phyloP scores from a whole-genome alignment of 805 yeast species.

The Suhomyces kilbournensis region DNA sequence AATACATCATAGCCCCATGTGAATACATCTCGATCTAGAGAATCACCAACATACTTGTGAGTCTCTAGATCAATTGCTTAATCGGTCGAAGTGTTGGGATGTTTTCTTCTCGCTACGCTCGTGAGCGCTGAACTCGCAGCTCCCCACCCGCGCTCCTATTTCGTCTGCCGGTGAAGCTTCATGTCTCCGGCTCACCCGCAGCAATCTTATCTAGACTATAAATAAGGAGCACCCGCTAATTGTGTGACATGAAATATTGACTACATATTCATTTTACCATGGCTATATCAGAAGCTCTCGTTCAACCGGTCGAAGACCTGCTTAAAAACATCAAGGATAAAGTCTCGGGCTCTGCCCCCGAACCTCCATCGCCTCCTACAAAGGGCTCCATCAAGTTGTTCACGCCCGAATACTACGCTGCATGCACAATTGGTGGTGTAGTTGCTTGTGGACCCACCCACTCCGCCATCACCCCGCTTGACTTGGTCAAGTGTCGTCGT shows the following conservation, averaged over 20 bases:
- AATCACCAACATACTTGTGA: too few species aligned
- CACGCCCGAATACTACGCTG: constrained; percentile 61
- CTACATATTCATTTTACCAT: background rate
- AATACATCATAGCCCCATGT: too few species aligned
- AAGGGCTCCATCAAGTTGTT: constrained; percentile 45
- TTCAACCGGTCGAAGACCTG: constrained; percentile 30
- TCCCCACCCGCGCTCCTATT: background rate
- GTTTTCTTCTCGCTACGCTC: too few species aligned
- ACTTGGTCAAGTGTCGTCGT: constrained; percentile 87
- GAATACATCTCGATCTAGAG: too few species aligned
- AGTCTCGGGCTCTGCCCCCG: constrained; percentile 3
- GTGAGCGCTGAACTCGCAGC: background rate
- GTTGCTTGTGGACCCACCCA: constrained; percentile 97
- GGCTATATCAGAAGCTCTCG: constrained; percentile 26
- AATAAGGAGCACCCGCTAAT: background rate
- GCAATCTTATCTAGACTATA: background rate
- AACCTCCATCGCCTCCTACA: constrained; percentile 6
- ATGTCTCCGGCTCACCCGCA: background rate
- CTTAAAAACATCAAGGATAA: constrained; percentile 17
- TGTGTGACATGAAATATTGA: too few species aligned
- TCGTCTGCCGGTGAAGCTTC: background rate
- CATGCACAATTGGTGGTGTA: constrained; percentile 77
- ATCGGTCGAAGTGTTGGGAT: too few species aligned
- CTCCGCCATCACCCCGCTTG: constrained; percentile 88
- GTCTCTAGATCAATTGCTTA: too few species aligned